A percentile compares a stretch with the other conserved stretches of the same genome.
These are phyloP conservation scores for Tuber aestivum DNA, from an alignment of 495 filamentous ascomycete genomes.

Conservation along the genomic window DNA sequence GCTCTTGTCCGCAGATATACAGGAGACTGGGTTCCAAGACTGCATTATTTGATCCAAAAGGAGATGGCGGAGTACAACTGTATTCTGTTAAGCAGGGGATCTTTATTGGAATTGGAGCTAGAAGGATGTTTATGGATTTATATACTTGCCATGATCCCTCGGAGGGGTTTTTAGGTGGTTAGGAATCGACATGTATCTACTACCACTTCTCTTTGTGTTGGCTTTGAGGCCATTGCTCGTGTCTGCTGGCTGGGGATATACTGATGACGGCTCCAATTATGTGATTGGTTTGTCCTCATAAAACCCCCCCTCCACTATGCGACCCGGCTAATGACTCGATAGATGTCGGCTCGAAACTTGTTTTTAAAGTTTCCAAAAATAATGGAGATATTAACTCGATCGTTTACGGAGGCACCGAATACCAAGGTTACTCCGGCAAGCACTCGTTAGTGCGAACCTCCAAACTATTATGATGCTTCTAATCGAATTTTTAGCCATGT, in stretches of 20 bases:
- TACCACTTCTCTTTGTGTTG: conserved; percentile 15
- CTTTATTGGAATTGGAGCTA: background rate
- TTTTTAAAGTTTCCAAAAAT: conserved; percentile 27
- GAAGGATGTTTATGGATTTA: background rate
- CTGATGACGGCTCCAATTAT: conserved; percentile 24
- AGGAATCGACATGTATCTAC: conserved; percentile 12
- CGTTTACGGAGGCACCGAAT: conserved; percentile 24
- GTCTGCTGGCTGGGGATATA: conserved; percentile 24
- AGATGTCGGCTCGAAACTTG: conserved; percentile 20
- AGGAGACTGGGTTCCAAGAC: background rate
- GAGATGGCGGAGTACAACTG: background rate
- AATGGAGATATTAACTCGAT: conserved; percentile 34
- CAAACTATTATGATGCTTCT: background rate
- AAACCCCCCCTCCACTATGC: background rate
- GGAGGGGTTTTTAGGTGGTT: background rate
- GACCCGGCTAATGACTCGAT: background rate
- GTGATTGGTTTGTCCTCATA: conserved; percentile 12
- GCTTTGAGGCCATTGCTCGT: conserved; percentile 23
- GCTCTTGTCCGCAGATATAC: background rate
- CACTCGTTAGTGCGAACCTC: conserved; percentile 10
- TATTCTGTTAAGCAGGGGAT: background rate
- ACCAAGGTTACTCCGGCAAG: conserved; percentile 24
- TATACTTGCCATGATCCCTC: background rate
- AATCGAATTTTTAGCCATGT: conserved; percentile 14
- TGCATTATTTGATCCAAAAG: no score